These are phyloP conservation scores for Neospora caninum DNA, from an alignment of 169 alveolate species.

Conservation along the genomic window DNA sequence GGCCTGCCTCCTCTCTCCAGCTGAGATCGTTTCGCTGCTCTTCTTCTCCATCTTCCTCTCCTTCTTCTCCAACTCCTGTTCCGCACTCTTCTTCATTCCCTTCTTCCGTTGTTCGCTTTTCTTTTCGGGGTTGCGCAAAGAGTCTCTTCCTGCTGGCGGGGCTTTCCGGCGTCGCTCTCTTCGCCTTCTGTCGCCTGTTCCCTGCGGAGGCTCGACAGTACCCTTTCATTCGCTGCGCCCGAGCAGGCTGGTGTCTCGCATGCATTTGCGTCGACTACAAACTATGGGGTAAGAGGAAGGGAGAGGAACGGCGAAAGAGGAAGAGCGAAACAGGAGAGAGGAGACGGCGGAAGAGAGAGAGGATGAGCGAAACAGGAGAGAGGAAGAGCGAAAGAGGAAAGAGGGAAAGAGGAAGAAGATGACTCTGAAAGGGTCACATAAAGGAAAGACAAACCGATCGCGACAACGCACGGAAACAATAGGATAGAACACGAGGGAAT, in stretches of 20 bases:
- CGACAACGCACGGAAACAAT: too few relatives aligned
- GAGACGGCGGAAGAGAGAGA: neutral
- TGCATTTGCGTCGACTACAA: slow-evolving; percentile 56
- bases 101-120: neutral
- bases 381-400: too few relatives aligned
- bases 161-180: neutral
- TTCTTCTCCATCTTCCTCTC: neutral
- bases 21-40: neutral
- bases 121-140: neutral
- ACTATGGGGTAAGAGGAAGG: slow-evolving; percentile 30
- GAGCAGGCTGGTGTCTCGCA: neutral
- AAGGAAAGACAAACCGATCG: too few relatives aligned
- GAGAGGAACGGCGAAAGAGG: neutral
- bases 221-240: neutral
- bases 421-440: too few relatives aligned
- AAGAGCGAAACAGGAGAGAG: neutral
- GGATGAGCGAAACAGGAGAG: too few relatives aligned
- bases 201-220: neutral
- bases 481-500: too few relatives aligned
- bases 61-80: neutral
- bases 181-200: neutral
- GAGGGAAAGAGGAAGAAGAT: too few relatives aligned
- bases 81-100: neutral
- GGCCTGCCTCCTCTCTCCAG: neutral
- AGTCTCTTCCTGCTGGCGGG: neutral